Base-by-base conservation (phyloP, 2,329 filamentous ascomycete species). In the Cladosporium phlei region DNA sequence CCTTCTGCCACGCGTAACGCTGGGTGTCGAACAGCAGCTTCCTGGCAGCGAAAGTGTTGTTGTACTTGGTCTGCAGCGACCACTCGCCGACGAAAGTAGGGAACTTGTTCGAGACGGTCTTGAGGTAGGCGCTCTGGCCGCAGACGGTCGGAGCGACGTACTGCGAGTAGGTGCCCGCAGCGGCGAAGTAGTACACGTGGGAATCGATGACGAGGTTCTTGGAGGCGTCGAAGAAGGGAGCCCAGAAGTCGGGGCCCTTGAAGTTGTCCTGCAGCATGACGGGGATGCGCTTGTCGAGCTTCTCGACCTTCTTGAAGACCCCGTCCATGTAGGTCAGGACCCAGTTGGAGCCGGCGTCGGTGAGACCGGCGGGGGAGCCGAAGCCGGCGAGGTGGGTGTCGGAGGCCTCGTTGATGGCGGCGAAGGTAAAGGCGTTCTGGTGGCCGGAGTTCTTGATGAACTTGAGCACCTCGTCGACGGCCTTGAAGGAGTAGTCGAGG, bases 331-430 rank as follows among this genome's bases (percentile, higher is more conserved):
- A 68, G 7, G 55, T 62, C 24, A 57, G 52, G 5, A 66, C 55
- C 61, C 62, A 68, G 24, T 51, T 55, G 8, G 58, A 55, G 21
- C 59, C 63, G 14, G 51, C 53, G 8, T 56, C 53, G 1, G 62
- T 56, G 3, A 68, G 55, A 6, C 59, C 61, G 10, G 58, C 58
- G 3, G 61, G 51, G 2, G 59, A 60, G 19, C 57, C 65, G 37
- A 68, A 67, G n/a, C 48, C 57, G 6, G 54, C 47, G 25, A 67
- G 52, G 30, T 28, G 40, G 48, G 65, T 65, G 54, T 69, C 66
- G 22, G 52, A 58, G 0, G 65, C 54, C 42, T 69, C 66, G 52
- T 69, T 69, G 52, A 69, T 61, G 4, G 66, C 64, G 3, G 56
- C 58, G 30, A 69, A 50, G 43, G 64, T 66, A 52, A 61, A 68